Base-by-base conservation (phyloP, 176 grass and related monocot species). In the Zoysia pacifica region DNA sequence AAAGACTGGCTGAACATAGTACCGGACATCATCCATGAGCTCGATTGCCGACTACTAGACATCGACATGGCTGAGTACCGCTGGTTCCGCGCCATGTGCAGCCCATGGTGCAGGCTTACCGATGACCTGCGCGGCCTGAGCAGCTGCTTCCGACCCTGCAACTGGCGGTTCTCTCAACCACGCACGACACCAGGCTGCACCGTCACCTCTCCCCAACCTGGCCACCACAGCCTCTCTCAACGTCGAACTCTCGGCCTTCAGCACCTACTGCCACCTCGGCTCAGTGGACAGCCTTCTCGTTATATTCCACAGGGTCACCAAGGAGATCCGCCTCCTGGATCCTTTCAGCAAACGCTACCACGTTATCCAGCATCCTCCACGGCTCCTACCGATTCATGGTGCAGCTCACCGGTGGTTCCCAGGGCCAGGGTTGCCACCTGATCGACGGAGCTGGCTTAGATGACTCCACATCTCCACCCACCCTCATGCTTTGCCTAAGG, bases 131-230 rank as follows among this genome's bases (percentile, higher is more conserved):
- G 46, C 12, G 9, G 11, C 4, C 45, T 47, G 45, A 7, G 5
- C 2, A 5, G 38, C 11, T 38, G 69, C 47, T 73, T 82, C 80
- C 59, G 80, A 1, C 80, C 70, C 18, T 11, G 70, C n/a, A 35
- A 55, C 59, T 82, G 80, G 48, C 16, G 35, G 18, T 65, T 2
- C 60, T 82, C 48, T 0, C 2, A 18, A 39, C 39, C 28, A 15
- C 0, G 50, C 20, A 1, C 2, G 45, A 47, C 6, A 7, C 6
- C 43, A 45, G 6, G 45, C 45, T 7, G 45, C 48, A 3, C 76
- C 48, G 63, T 5, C 48, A 9, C 28, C 28, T 10, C 14, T 72
- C 28, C 28, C 72, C 46, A 64, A 73, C 69, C 11, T 73, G 2
- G n/a, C 73, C 73, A 62, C 56, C 2, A 42, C 10, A 2, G 56